phyloP scores from a whole-genome alignment of 2,329 filamentous ascomycete species.

The Penicillium sp. region DNA sequence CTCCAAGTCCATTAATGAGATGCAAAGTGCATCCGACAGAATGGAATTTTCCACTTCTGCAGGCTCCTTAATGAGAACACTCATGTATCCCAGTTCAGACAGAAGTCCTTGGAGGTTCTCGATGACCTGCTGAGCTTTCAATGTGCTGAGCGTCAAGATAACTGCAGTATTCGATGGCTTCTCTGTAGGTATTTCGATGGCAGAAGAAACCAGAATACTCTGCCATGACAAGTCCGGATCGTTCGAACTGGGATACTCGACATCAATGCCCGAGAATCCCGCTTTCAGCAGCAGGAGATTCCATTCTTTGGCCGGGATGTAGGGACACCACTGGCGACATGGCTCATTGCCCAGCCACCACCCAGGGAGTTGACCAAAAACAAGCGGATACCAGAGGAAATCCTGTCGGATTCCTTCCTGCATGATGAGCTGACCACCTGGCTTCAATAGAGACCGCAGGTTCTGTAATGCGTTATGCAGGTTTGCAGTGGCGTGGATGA shows the following conservation, averaged over 20 bases:
- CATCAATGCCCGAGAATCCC: slow-evolving; percentile 19
- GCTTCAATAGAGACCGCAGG: slow-evolving; percentile 17
- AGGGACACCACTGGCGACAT: slow-evolving; percentile 20
- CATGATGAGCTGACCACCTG: slow-evolving; percentile 22
- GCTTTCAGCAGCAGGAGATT: slow-evolving; percentile 11
- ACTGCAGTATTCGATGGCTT: background rate
- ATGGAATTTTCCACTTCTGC: background rate
- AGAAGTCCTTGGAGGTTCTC: background rate
- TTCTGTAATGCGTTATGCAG: slow-evolving; percentile 10
- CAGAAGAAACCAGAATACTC: slow-evolving; percentile 22
- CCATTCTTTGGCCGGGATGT: slow-evolving; percentile 18
- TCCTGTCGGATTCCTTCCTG: slow-evolving; percentile 24
- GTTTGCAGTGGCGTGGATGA: slow-evolving; percentile 33
- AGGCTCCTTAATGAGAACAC: background rate
- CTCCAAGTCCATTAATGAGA: slow-evolving; percentile 18
- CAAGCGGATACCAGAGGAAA: slow-evolving; percentile 23
- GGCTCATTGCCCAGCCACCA: slow-evolving; percentile 24
- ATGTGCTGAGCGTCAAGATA: slow-evolving; percentile 2
- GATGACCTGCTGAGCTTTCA: background rate
- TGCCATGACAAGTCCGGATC: slow-evolving; percentile 19
- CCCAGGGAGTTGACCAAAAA: slow-evolving; percentile 21
- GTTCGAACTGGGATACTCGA: slow-evolving; percentile 19
- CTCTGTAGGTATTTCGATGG: background rate
- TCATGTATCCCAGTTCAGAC: background rate
- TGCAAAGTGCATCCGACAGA: slow-evolving; percentile 1